Evolutionary conservation across 179 eudicot species (phyloP).

Genomic region (Actinidia arguta): DNA sequence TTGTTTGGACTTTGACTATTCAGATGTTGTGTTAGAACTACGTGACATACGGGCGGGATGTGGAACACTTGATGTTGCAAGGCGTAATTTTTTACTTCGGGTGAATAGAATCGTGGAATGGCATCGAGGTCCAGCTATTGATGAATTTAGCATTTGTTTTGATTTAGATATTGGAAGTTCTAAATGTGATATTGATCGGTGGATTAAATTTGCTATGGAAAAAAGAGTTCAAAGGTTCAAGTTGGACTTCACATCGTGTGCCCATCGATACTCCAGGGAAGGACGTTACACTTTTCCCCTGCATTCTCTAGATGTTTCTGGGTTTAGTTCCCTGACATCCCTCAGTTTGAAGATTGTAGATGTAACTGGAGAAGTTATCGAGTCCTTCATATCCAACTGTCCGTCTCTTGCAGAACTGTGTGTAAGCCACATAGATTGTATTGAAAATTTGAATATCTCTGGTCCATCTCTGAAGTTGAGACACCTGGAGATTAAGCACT

Average conservation of each 20-base stretch:
- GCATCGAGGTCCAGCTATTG: neutral
- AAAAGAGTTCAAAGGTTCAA: neutral
- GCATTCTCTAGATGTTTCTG: neutral
- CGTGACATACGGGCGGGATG: neutral
- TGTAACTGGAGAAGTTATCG: neutral
- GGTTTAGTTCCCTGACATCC: neutral
- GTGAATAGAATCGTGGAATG: neutral
- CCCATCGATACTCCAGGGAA: neutral
- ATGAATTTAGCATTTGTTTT: neutral
- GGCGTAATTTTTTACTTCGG: neutral
- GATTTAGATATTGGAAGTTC: neutral
- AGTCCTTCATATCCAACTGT: neutral
- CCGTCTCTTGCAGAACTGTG: neutral
- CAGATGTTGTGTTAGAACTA: neutral
- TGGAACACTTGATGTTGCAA: neutral
- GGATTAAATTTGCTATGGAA: neutral
- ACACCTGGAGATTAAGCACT: neutral
- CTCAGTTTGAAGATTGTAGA: neutral
- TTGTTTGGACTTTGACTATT: neutral
- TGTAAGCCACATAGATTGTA: neutral
- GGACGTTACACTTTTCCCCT: neutral
- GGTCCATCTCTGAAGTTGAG: neutral
- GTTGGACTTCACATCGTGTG: neutral
- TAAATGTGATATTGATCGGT: neutral
- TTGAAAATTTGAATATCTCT: neutral